Percentiles rank a stretch among this genome's conserved stretches.
Evolutionary conservation across 768 basidiomycete species (phyloP).

Genomic region (Imleria badia): DNA sequence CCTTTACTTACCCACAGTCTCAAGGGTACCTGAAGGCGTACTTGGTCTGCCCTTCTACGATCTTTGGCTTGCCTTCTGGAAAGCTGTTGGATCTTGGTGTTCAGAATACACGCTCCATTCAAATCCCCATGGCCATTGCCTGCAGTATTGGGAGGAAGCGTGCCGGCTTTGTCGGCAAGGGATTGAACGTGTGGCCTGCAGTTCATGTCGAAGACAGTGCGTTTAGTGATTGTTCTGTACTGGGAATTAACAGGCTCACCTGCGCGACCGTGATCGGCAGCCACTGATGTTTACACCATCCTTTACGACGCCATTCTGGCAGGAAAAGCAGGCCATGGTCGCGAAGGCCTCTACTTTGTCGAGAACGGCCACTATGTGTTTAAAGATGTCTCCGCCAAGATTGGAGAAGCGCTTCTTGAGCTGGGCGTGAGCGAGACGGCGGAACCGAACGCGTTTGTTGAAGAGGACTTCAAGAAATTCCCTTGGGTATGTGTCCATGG

Average conservation of each 20-base stretch:
- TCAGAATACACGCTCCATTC: constrained; percentile 53
- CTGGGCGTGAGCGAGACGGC: constrained; percentile 17
- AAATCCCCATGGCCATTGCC: constrained; percentile 51
- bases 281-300: constrained; percentile 42
- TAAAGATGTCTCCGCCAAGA: constrained; percentile 43
- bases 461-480: constrained; percentile 15
- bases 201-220: constrained; percentile 51
- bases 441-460: constrained; percentile 44
- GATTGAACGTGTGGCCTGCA: constrained; percentile 62
- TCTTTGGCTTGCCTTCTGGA: constrained; percentile 56
- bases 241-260: not conserved
- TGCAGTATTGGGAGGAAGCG: constrained; percentile 47
- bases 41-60: constrained; percentile 54
- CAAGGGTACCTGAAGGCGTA: constrained; percentile 30
- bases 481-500: constrained; percentile 1
- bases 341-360: constrained; percentile 54
- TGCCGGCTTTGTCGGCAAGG: constrained; percentile 59
- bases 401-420: constrained; percentile 34
- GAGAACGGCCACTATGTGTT: constrained; percentile 50
- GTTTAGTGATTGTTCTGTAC: not conserved
- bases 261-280: not conserved
- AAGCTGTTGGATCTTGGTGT: constrained; percentile 43
- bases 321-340: constrained; percentile 24
- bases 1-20: not conserved
- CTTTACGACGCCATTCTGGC: constrained; percentile 41